Evolutionary conservation across 305 asterid species (phyloP).

Genomic region (Solanum hybrid): DNA sequence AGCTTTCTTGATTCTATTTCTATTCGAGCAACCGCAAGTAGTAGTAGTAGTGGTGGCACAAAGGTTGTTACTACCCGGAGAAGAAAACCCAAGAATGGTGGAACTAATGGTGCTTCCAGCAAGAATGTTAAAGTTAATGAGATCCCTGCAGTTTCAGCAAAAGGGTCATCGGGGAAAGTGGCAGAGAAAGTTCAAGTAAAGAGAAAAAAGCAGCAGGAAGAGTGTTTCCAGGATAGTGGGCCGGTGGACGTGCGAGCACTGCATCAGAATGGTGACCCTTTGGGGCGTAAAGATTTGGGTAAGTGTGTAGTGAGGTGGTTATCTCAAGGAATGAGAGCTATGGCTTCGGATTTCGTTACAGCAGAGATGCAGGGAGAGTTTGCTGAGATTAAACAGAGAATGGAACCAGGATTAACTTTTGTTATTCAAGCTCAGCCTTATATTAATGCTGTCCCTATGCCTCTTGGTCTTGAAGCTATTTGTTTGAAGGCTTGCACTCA

Average conservation of each 20-base stretch:
- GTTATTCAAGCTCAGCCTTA: constrained; percentile 94
- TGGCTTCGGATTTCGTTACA: constrained; percentile 65
- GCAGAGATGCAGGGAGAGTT: constrained; percentile 81
- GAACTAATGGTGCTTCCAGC: constrained; percentile 1
- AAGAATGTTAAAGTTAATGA: not conserved
- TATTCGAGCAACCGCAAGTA: not conserved
- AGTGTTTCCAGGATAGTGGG: not conserved
- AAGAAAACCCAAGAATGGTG: constrained; percentile 25
- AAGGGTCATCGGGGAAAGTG: not conserved
- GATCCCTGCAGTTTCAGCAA: not conserved
- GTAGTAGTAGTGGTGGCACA: constrained; percentile 2
- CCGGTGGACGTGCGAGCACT: constrained; percentile 29
- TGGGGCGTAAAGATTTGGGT: constrained; percentile 79
- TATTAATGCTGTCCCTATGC: constrained; percentile 84
- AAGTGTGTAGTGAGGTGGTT: constrained; percentile 77
- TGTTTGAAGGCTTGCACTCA: constrained; percentile 91
- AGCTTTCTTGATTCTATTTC: constrained; percentile 13
- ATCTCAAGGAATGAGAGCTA: constrained; percentile 74
- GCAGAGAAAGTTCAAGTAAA: not conserved
- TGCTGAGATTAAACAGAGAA: constrained; percentile 45
- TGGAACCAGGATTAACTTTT: constrained; percentile 84
- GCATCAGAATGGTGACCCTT: constrained; percentile 72
- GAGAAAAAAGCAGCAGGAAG: not conserved
- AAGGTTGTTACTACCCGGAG: constrained; percentile 17
- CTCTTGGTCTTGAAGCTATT: constrained; percentile 68